Conservation (phyloP, 352 stramenopile species). For the Phytophthora tubulina region DNA sequence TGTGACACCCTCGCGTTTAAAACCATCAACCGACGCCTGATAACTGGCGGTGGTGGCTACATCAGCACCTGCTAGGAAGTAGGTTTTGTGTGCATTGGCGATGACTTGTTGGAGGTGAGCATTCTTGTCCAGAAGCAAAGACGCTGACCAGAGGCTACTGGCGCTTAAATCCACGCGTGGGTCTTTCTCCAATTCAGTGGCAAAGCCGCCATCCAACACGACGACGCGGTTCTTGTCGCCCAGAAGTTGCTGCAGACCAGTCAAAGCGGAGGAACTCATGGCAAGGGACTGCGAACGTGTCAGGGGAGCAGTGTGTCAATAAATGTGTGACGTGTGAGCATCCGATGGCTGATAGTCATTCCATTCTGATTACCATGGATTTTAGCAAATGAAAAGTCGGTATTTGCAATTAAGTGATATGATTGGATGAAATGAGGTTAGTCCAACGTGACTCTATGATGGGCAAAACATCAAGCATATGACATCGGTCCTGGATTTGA, state of each 20-base stretch:
- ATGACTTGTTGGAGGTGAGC: slow-evolving; percentile 65
- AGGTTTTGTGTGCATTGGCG: slow-evolving; percentile 73
- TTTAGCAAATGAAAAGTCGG: slow-evolving; percentile 1
- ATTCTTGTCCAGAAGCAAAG: slow-evolving; percentile 71
- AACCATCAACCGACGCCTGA: slow-evolving; percentile 87
- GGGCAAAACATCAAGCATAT: slow-evolving; percentile 14
- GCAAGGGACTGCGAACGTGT: not conserved
- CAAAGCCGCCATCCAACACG: slow-evolving; percentile 80
- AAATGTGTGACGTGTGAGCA: slow-evolving; percentile 35
- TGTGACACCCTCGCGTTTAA: slow-evolving; percentile 72
- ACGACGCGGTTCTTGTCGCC: slow-evolving; percentile 47
- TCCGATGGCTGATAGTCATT: slow-evolving; percentile 17
- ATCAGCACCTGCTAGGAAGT: slow-evolving; percentile 82
- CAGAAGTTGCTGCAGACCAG: slow-evolving; percentile 48
- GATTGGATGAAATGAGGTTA: slow-evolving; percentile 27
- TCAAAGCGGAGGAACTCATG: slow-evolving; percentile 38
- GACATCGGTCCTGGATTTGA: slow-evolving; percentile 17
- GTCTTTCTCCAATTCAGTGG: slow-evolving; percentile 84
- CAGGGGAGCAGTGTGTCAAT: slow-evolving; percentile 11
- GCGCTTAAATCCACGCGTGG: slow-evolving; percentile 61
- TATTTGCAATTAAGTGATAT: not conserved
- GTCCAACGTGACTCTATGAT: slow-evolving; percentile 33
- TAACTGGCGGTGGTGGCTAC: slow-evolving; percentile 88
- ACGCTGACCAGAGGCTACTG: slow-evolving; percentile 78
- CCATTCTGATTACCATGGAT: not conserved